A percentile compares a stretch with the other conserved stretches of the same genome.
Conservation (phyloP, 345 rosid genomes). For the Brassica juncea region DNA sequence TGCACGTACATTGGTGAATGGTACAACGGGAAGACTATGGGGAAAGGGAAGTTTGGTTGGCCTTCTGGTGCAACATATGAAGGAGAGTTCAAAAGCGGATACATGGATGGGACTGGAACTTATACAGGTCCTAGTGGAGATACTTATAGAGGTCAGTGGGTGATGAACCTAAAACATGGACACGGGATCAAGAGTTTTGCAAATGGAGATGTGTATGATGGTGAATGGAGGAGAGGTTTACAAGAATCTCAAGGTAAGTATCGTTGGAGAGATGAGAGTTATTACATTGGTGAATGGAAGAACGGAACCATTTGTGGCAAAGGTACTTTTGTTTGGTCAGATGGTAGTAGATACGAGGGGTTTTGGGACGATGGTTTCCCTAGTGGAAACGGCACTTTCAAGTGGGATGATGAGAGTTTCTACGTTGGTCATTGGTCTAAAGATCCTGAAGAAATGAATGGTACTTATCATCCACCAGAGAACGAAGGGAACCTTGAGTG, state of each 20-base stretch:
- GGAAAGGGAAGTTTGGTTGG: conserved; percentile 85
- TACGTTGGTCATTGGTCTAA: conserved; percentile 85
- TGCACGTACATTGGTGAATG: conserved; percentile 90
- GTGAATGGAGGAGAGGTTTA: conserved; percentile 80
- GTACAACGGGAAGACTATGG: conserved; percentile 81
- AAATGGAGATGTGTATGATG: conserved; percentile 80
- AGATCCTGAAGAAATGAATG: conserved; percentile 70
- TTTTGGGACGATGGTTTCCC: conserved; percentile 81
- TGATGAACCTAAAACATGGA: conserved; percentile 89
- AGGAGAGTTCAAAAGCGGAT: conserved; percentile 86
- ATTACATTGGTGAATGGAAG: conserved; percentile 78
- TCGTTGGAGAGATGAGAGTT: conserved; percentile 62
- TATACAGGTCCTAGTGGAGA: conserved; percentile 67
- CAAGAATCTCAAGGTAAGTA: conserved; percentile 85
- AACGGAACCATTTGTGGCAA: conserved; percentile 61
- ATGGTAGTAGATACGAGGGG: conserved; percentile 70
- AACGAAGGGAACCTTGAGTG: conserved; percentile 50
- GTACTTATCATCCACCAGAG: conserved; percentile 64
- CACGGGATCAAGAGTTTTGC: conserved; percentile 60
- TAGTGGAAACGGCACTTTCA: conserved; percentile 67
- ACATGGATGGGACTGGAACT: conserved; percentile 83
- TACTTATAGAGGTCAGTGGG: conserved; percentile 75
- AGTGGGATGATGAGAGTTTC: conserved; percentile 77
- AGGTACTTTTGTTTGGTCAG: conserved; percentile 68
- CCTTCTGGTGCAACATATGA: conserved; percentile 87